Evolutionary conservation across 2,329 filamentous ascomycete species (phyloP), one percentile per base, ranked within the genome.

Genomic region (Diplodia seriata): DNA sequence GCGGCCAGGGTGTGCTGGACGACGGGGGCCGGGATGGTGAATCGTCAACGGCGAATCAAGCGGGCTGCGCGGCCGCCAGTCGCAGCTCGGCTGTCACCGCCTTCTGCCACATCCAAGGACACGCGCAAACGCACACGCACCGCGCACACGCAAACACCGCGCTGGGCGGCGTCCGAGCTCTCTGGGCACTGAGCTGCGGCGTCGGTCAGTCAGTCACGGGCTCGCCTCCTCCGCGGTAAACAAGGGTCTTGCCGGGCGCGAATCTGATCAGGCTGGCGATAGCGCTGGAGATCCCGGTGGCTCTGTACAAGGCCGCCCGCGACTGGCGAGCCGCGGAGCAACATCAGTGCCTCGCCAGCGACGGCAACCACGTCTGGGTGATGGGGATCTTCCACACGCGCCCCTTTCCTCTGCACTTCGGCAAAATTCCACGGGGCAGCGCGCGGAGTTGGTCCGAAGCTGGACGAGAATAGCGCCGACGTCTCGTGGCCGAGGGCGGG

Each of bases 221-320:
- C 59, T 63, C 59, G 59, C 29, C 47, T 47, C 43, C 43, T 50
- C 43, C 59, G 59, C 59, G 15, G 31, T 63, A 63, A 47, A 51
- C 59, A 50, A 63, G 59, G 59, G 59, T 63, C 43, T 63, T 63
- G 59, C 59, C 50, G 59, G 59, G n/a, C 59, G 59, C 59, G 59
- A 63, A 63, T 63, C 59, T 63, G 59, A 51, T 63, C 59, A 38
- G 43, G 47, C 40, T 63, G 43, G 57, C 59, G 59, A 63, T 63
- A 63, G 59, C 43, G 59, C 59, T 63, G 59, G 47, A 63, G 59
- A 63, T 63, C 59, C 59, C 59, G 47, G 47, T 51, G 59, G 43
- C 59, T 63, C 18, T 63, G 12, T 38, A 31, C 59, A 51, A 63
- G 59, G 59, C 59, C 59, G 29, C 59, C 59, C 47, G 59, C 31